Base-by-base conservation (phyloP, 352 stramenopile genomes). In the Peronospora belbahrii region DNA sequence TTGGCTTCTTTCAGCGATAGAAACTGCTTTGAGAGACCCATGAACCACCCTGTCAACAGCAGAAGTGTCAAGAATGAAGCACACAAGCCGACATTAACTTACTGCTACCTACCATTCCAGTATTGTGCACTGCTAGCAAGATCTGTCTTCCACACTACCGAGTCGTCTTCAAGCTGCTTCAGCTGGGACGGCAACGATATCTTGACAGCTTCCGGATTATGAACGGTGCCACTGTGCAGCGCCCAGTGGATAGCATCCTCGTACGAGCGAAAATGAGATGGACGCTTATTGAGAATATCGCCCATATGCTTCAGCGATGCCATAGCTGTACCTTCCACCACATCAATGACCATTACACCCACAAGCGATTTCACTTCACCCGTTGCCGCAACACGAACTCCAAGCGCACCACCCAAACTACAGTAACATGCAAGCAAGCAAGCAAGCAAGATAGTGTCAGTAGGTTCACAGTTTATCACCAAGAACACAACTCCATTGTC, bases 321-420 rank as follows among this genome's bases (percentile, higher is more conserved):
- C 11, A 94, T 59, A 4, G 85, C 83, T 5, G 85, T 94, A 34
- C 83, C 83, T 43, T 95, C 85, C 6, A 95, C 85, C 6, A 95
- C 85, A 50, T 95, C 85, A 33, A 95, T 80, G 27, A 95, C 83
- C 66, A 95, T 87, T 2, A 93, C 67, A 11, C 85, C 85, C 8
- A 78, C 71, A 7, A 95, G 58, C 2, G 75, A 84, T 11, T 54
- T 40, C 17, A 93, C 64, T 18, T 76, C 63, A 20, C 70, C 56
- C 4, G 70, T 72, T 1, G 71, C 74, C 1, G 71, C 76, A 10
- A 89, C 76, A 11, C 83, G 77, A 20, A 94, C 82, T 9, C 74
- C 84, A 3, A 95, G 62, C 13, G 82, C 83, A 15, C 84, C 85
- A 8, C 85, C 83, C 54, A 95, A 60, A 66, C 84, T 95, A 51